Conservation (phyloP, 2,329 filamentous ascomycete species). For the Neofusicoccum parvum region DNA sequence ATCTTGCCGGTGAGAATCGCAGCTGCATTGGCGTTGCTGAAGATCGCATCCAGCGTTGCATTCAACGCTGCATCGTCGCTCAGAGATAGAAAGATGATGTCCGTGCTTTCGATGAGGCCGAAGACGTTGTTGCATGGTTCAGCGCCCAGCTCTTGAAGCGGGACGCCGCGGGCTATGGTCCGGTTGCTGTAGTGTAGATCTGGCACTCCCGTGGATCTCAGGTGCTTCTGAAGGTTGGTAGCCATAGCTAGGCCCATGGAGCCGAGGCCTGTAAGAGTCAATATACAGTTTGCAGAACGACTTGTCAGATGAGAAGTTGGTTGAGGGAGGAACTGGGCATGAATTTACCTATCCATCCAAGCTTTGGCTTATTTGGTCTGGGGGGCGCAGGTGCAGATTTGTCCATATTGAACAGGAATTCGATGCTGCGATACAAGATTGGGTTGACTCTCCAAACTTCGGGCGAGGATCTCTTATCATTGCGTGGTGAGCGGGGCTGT, state of each 20-base stretch:
- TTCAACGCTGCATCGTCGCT: neutral
- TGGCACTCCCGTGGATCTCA: conserved; percentile 28
- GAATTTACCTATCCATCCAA: conserved; percentile 5
- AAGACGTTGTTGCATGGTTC: neutral
- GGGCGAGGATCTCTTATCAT: too few relatives aligned
- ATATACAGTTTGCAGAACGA: conserved; percentile 22
- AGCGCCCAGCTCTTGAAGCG: neutral
- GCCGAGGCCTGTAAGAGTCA: conserved; percentile 45
- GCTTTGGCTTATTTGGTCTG: too few relatives aligned
- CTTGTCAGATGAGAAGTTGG: neutral
- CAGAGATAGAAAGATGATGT: neutral
- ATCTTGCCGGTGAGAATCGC: conserved; percentile 40
- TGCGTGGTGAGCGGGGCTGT: too few relatives aligned
- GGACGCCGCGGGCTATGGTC: neutral
- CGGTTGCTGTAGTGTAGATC: conserved; percentile 47
- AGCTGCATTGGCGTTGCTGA: conserved; percentile 16
- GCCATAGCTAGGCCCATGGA: conserved; percentile 58
- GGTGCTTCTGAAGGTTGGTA: conserved; percentile 50
- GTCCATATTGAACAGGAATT: too few relatives aligned
- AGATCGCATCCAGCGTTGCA: neutral
- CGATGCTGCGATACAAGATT: too few relatives aligned
- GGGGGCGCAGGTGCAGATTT: too few relatives aligned
- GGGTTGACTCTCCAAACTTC: too few relatives aligned
- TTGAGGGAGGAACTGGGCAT: too few relatives aligned
- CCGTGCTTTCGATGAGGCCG: neutral